A percentile compares a stretch with the other conserved stretches of the same genome.
phyloP scores from a whole-genome alignment of 768 basidiomycete genomes.

The Leccinum truebloodii region DNA sequence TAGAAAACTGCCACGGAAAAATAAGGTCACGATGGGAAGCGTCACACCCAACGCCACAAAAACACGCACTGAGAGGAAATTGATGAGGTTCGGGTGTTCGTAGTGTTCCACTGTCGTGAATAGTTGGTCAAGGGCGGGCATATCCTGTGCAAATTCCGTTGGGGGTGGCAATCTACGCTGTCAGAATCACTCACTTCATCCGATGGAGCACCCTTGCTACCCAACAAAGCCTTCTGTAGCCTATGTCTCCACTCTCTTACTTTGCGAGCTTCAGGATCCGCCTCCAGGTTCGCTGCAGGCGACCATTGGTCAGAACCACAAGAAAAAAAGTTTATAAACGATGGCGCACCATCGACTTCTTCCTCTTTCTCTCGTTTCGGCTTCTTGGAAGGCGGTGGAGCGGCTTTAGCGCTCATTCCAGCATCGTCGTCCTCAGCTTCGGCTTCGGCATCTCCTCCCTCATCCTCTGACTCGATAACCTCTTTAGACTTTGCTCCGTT shows the following conservation, averaged over 20 bases:
- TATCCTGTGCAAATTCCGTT: conserved; percentile 52
- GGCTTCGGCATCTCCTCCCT: conserved; percentile 49
- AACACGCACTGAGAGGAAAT: conserved; percentile 61
- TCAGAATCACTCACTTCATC: conserved; percentile 50
- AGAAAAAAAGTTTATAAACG: conserved; percentile 4
- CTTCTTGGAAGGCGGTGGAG: conserved; percentile 68
- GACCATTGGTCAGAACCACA: conserved; percentile 5
- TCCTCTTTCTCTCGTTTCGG: conserved; percentile 59
- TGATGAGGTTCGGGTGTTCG: conserved; percentile 68
- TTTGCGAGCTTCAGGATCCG: conserved; percentile 64
- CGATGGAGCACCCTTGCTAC: conserved; percentile 61
- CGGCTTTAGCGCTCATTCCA: conserved; percentile 52
- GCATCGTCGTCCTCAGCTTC: conserved; percentile 48
- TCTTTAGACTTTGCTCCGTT: conserved; percentile 64
- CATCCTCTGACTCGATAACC: conserved; percentile 65
- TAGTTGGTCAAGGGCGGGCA: conserved; percentile 68
- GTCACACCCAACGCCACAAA: conserved; percentile 5
- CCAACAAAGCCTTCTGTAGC: conserved; percentile 84
- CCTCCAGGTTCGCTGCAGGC: conserved; percentile 42
- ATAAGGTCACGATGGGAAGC: conserved; percentile 8
- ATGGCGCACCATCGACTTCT: conserved; percentile 56
- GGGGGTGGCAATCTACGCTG: conserved; percentile 7
- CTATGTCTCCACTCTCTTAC: conserved; percentile 93
- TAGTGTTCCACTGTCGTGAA: conserved; percentile 79
- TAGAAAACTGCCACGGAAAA: conserved; percentile 38